Base-by-base conservation (phyloP, 225 moss, liverwort and hornwort genomes). In the Anthoceros angustus region DNA sequence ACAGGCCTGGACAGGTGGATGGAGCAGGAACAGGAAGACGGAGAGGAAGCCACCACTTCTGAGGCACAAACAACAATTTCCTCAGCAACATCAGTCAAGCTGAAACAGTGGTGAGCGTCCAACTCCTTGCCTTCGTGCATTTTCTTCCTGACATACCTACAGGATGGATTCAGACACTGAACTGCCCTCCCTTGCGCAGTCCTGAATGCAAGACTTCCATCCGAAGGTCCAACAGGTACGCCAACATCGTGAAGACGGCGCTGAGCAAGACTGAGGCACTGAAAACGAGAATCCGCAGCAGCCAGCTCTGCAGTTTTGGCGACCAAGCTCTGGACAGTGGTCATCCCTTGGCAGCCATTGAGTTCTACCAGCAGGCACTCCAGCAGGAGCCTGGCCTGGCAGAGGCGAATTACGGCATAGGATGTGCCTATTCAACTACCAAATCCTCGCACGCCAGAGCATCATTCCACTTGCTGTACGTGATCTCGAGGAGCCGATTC, bases 1-100 rank as follows among this genome's bases (percentile, higher is more conserved):
- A 63, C 23, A 39, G 75, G 65, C 38, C 71, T 79, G 6, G 82
- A 82, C 67, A 74, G 42, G 16, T 61, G 40, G 74, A 12, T 82
- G 82, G 82, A 82, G 16, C 76, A 77, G 78, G 78, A 78, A 72
- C 20, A 15, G 0, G 26, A 64, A 20, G 73, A 81, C 8, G 41
- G 64, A 14, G 42, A 18, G 9, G 6, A 4, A 6, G 43, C 23
- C 9, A 14, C 14, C 4, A 16, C 15, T 50, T 14, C 8, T 50
- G 49, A 4, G 4, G 20, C 49, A 16, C 16, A 50, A 20, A 50
- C 49, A 14, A 61, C 38, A 11, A 40, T 41, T 2, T 40, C 61
- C 42, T 61, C 70, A 64, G 78, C n/a, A 9, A 25, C 23, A 23
- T 63, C 79, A 8, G 48, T 82, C 63, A 76, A 76, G 45, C 61